Evolutionary conservation across 2,329 filamentous ascomycete genomes (phyloP).

Genomic region (Claviceps purpurea): DNA sequence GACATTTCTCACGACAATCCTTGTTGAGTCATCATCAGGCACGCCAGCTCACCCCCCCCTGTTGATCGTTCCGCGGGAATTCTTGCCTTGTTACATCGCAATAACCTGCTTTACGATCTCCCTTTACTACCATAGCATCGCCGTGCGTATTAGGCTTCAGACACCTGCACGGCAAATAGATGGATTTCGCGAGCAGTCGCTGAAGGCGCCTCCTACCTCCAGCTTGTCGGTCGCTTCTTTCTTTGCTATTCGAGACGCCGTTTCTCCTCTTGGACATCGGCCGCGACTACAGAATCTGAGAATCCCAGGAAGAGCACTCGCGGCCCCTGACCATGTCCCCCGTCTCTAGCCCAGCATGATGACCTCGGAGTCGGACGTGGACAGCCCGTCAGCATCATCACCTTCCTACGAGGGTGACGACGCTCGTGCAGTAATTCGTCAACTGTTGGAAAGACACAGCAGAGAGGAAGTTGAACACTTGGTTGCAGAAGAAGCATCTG

Average conservation of each 20-base stretch:
- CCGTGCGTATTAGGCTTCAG: neutral
- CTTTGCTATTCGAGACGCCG: too few relatives aligned
- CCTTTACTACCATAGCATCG: neutral
- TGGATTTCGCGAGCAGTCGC: neutral
- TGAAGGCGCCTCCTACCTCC: neutral
- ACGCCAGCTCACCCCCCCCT: neutral
- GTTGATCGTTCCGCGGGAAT: neutral
- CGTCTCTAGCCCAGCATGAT: constrained; percentile 9
- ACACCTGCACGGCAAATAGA: neutral
- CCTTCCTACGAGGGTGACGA: constrained; percentile 3
- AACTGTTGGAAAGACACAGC: constrained; percentile 5
- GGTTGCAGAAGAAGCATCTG: constrained; percentile 6
- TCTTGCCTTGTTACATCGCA: neutral
- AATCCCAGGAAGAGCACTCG: neutral
- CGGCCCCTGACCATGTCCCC: constrained; percentile 6
- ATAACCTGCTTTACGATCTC: neutral
- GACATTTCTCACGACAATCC: neutral
- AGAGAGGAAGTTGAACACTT: constrained; percentile 7
- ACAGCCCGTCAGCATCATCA: constrained; percentile 5
- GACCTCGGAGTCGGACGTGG: constrained; percentile 9
- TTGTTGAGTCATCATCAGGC: neutral
- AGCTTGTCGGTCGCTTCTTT: neutral
- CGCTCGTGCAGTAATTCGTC: constrained; percentile 5
- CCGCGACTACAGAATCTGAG: neutral
- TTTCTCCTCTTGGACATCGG: neutral